Evolutionary conservation across 176 grass and related monocot species (phyloP).

Genomic region (Lolium perenne): DNA sequence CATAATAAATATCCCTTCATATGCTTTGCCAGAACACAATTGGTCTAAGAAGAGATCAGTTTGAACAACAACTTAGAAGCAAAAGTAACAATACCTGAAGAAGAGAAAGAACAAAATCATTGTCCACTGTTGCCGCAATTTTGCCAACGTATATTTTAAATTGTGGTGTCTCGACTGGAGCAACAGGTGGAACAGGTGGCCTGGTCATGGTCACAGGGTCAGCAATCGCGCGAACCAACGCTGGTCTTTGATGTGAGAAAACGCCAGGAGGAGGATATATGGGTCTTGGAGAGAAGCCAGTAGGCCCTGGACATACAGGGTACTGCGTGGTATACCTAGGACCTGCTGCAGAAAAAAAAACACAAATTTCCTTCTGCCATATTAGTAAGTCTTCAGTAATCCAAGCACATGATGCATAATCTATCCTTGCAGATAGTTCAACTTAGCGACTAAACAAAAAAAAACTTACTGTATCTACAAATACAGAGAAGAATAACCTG

Average conservation of each 20-base stretch:
- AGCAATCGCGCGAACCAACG: conserved; percentile 42
- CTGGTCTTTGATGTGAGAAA: conserved; percentile 36
- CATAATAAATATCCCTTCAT: conserved; percentile 17
- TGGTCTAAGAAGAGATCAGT: background rate
- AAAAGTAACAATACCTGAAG: conserved; percentile 54
- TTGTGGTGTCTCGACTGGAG: conserved; percentile 54
- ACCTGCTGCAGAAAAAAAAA: conserved; percentile 10
- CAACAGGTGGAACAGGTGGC: conserved; percentile 31
- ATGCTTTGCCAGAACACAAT: conserved; percentile 6
- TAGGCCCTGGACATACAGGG: conserved; percentile 21
- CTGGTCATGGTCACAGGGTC: conserved; percentile 31
- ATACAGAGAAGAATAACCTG: conserved; percentile 19
- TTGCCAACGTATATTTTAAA: conserved; percentile 69
- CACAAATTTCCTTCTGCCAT: conserved; percentile 39
- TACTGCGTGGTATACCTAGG: conserved; percentile 8
- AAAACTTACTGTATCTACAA: background rate
- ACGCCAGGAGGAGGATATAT: conserved; percentile 52
- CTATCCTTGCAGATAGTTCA: conserved; percentile 1
- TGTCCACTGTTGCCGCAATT: conserved; percentile 62
- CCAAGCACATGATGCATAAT: conserved; percentile 35
- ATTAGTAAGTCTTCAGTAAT: conserved; percentile 42
- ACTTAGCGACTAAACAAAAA: background rate
- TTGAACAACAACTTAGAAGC: conserved; percentile 13
- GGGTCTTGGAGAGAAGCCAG: conserved; percentile 51
- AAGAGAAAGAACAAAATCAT: conserved; percentile 71